Evolutionary conservation across 495 filamentous ascomycete genomes (phyloP), one percentile per base, ranked within the genome.

Genomic region (Aspergillus steynii): DNA sequence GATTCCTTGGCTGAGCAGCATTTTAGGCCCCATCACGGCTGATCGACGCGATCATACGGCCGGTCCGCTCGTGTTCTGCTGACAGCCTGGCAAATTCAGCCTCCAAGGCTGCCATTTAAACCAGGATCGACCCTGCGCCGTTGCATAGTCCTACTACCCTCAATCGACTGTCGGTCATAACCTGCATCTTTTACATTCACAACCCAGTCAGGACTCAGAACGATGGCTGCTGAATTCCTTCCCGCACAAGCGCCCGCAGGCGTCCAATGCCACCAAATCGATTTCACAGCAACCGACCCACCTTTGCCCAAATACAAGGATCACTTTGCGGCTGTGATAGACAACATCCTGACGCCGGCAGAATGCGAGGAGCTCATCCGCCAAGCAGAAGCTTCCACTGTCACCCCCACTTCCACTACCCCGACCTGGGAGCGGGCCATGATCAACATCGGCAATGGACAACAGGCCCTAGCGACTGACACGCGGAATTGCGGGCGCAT

Each of bases 401-500:
- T 52, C 42, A 58, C 50, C 27, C 51, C 63, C 37, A 46, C 51
- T 45, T 53, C 60, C 5, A 51, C 58, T 14, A 46, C 54, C 14
- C 69, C 67, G 27, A 61, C 50, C 49, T 74, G 80, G 80, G 65
- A 70, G 56, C 65, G 65, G 31, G 76, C 75, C 9, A 68, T 74
- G 77, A 81, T 95, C 61, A 93, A 93, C 66, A 69, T 85, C 52
- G 90, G 90, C 28, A 68, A 68, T 32, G 88, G 88, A 14, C 77
- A 65, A 46, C 83, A 94, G 77, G 68, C 78, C 42, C 64, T 87
- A 45, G 74, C 75, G 1, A 74, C 80, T 8, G 78, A 85, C 31
- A 81, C 80, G 29, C 82, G 91, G 32, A 88, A 90, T 59, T 87
- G 88, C 67, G 86, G 88, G 15, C 83, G 91, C 1, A 90, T 93